phyloP scores from a whole-genome alignment of 108 stramenopile genomes.

The Stephanodiscus minutulus region DNA sequence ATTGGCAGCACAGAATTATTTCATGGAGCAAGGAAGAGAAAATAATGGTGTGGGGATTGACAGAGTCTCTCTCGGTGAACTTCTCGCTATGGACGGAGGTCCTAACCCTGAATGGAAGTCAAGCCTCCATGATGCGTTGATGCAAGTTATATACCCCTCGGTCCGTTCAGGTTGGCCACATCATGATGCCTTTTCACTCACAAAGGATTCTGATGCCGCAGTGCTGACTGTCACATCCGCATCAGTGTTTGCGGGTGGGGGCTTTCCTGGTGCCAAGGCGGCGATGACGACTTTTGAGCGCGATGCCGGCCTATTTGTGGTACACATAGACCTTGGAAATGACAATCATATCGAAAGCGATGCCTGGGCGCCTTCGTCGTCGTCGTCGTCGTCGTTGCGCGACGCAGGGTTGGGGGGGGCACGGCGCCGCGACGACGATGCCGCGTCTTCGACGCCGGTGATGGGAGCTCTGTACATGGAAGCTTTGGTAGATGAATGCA shows the following conservation, averaged over 20 bases:
- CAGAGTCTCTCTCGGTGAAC: constrained; percentile 23
- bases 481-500: constrained; percentile 2
- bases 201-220: neutral
- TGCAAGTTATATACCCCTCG: constrained; percentile 34
- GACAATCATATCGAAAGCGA: constrained; percentile 1
- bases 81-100: constrained; percentile 15
- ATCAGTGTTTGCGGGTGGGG: constrained; percentile 35
- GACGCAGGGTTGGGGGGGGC: too few relatives aligned
- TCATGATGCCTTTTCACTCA: constrained; percentile 6
- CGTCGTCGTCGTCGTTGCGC: too few relatives aligned
- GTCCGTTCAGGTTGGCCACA: constrained; percentile 33
- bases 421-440: too few relatives aligned
- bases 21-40: constrained; percentile 12
- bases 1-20: constrained; percentile 28
- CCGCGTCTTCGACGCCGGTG: too few relatives aligned
- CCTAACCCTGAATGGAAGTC: constrained; percentile 13
- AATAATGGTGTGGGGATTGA: constrained; percentile 1
- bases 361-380: too few relatives aligned
- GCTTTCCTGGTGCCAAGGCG: constrained; percentile 25
- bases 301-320: constrained; percentile 28
- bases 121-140: constrained; percentile 21
- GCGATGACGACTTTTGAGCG: constrained; percentile 34
- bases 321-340: constrained; percentile 47
- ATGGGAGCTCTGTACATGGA: constrained; percentile 29
- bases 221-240: constrained; percentile 40